These are phyloP conservation scores for Podaxis mareebaensis DNA, from an alignment of 768 basidiomycete genomes.

Conservation along the genomic window DNA sequence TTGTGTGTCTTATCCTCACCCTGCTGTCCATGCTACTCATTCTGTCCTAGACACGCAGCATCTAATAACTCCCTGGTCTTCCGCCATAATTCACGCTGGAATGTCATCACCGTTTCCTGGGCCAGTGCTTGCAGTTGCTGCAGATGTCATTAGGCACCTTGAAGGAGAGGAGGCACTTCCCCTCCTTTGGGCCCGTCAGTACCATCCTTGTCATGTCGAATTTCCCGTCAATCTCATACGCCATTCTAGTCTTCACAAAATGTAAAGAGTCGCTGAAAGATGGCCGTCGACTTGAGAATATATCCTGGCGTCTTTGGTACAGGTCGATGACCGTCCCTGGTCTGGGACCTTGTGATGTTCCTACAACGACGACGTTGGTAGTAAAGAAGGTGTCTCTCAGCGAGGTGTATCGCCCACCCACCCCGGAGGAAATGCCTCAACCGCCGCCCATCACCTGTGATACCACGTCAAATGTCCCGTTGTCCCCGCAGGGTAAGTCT, in stretches of 20 bases:
- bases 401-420: slow-evolving; percentile 21
- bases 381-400: slow-evolving; percentile 11
- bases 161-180: slow-evolving; percentile 68
- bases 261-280: slow-evolving; percentile 79
- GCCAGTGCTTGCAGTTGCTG: slow-evolving; percentile 66
- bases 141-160: slow-evolving; percentile 66
- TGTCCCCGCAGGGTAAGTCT: slow-evolving; percentile 11
- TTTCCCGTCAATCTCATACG: neutral
- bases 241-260: slow-evolving; percentile 71
- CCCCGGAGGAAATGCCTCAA: slow-evolving; percentile 19
- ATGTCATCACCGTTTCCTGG: slow-evolving; percentile 58
- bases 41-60: neutral
- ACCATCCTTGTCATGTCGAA: slow-evolving; percentile 10
- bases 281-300: slow-evolving; percentile 82
- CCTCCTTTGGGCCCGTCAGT: slow-evolving; percentile 69
- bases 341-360: slow-evolving; percentile 28
- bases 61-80: too few species aligned
- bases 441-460: slow-evolving; percentile 12
- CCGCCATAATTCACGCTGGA: slow-evolving; percentile 1
- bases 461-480: neutral
- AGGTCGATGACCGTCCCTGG: slow-evolving; percentile 51
- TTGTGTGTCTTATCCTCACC: neutral
- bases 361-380: slow-evolving; percentile 10
- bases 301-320: slow-evolving; percentile 86
- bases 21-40: neutral